phyloP scores from a whole-genome alignment of 306 rosid genomes.

The Inga laurina region DNA sequence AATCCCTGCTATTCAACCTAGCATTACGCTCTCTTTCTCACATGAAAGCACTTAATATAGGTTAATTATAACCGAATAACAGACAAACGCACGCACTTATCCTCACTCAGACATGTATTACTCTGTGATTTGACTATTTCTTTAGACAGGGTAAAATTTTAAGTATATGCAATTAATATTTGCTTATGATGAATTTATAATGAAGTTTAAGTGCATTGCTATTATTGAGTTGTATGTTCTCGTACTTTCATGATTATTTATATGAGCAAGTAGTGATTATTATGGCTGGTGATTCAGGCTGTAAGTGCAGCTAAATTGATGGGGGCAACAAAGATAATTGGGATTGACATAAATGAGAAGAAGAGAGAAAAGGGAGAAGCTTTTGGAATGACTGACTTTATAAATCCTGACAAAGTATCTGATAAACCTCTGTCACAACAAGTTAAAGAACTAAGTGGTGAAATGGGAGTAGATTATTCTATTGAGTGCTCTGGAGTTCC shows the following conservation, averaged over 20 bases:
- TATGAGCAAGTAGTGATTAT: not conserved
- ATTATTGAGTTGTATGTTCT: not conserved
- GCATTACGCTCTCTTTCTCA: no score
- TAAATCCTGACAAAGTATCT: conserved; percentile 35
- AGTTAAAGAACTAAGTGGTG: conserved; percentile 46
- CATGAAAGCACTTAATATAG: not conserved
- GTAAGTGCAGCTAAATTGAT: not conserved
- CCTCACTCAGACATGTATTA: not conserved
- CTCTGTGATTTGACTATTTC: not conserved
- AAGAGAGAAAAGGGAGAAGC: not conserved
- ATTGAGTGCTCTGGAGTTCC: conserved; percentile 50
- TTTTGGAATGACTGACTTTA: conserved; percentile 48
- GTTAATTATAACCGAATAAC: no score
- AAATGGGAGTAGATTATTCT: conserved; percentile 62
- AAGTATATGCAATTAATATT: no score
- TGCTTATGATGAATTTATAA: not conserved
- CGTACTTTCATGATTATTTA: no score
- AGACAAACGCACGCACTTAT: no score
- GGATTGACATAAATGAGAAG: not conserved
- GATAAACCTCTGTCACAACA: conserved; percentile 38
- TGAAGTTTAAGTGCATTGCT: not conserved
- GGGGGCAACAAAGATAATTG: conserved; percentile 5
- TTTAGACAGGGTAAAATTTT: not conserved
- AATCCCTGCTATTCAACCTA: no score
- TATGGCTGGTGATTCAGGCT: not conserved